Percentiles rank a stretch among this genome's conserved stretches.
phyloP scores from a whole-genome alignment of 345 rosid genomes.

The Anastatica hierochuntica region DNA sequence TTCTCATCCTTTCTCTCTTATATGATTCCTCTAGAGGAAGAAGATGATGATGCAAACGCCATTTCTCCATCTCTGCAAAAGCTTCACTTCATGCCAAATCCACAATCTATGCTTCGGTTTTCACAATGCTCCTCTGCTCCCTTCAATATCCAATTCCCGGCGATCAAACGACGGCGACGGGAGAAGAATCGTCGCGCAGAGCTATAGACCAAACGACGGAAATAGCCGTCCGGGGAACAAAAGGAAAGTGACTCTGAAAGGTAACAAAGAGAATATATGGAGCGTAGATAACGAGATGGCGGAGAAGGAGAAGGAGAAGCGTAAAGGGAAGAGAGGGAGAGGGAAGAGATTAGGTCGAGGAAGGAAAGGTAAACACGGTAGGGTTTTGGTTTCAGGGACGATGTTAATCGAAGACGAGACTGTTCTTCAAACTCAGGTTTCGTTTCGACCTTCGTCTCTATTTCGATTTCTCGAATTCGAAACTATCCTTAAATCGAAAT shows the following conservation, averaged over 20 bases:
- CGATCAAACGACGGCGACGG: neutral
- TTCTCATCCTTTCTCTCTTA: too few relatives aligned
- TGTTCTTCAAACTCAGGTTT: constrained; percentile 85
- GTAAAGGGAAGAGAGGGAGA: constrained; percentile 25
- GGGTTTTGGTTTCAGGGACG: constrained; percentile 50
- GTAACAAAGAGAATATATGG: constrained; percentile 67
- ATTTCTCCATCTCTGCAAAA: constrained; percentile 33
- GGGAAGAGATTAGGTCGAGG: constrained; percentile 40
- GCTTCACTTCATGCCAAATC: constrained; percentile 2
- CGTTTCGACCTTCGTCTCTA: neutral
- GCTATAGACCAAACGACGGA: constrained; percentile 28
- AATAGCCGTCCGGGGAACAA: constrained; percentile 17
- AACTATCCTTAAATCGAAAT: neutral
- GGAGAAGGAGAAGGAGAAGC: constrained; percentile 31
- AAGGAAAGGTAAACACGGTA: constrained; percentile 31
- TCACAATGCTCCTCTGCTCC: constrained; percentile 1
- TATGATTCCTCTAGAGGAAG: too few relatives aligned
- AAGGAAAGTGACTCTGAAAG: constrained; percentile 34
- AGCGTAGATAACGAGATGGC: constrained; percentile 68
- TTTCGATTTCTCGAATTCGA: neutral
- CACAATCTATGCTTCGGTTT: constrained; percentile 19
- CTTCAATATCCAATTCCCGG: constrained; percentile 8
- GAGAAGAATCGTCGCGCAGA: constrained; percentile 17
- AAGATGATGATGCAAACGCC: constrained; percentile 39
- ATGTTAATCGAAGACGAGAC: constrained; percentile 74